Percentiles rank a stretch among this genome's conserved stretches.
Conservation (phyloP, 805 yeast species). For the Cyberlindnera maclurae region DNA sequence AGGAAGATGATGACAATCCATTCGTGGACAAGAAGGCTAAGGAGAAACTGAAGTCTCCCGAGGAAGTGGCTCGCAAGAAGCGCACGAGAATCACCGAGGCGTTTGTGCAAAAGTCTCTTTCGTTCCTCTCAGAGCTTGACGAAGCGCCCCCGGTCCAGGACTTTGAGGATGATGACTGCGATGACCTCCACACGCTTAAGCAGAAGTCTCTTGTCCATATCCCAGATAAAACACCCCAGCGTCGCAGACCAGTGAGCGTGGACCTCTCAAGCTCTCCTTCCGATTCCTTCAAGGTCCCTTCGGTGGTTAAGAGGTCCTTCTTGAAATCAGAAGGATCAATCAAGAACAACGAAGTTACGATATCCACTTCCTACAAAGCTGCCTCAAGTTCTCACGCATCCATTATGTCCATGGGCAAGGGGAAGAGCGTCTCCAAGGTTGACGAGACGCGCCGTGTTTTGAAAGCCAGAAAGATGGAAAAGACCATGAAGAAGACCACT, state of each 20-base stretch:
- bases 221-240: slow-evolving; percentile 25
- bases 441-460: slow-evolving; percentile 17
- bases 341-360: slow-evolving; percentile 41
- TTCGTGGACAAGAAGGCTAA: slow-evolving; percentile 20
- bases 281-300: slow-evolving; percentile 27
- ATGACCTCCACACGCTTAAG: slow-evolving; percentile 42
- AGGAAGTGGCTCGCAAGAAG: slow-evolving; percentile 15
- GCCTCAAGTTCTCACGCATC: slow-evolving; percentile 53
- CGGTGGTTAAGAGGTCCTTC: slow-evolving; percentile 40
- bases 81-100: slow-evolving; percentile 40
- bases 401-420: slow-evolving; percentile 44
- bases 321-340: slow-evolving; percentile 29
- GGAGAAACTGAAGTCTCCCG: slow-evolving; percentile 10
- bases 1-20: slow-evolving; percentile 22
- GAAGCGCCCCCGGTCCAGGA: slow-evolving; percentile 11
- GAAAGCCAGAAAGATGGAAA: slow-evolving; percentile 20
- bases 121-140: slow-evolving; percentile 37
- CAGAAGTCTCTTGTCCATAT: slow-evolving; percentile 30
- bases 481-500: slow-evolving; percentile 5
- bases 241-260: slow-evolving; percentile 15
- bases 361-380: slow-evolving; percentile 45
- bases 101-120: slow-evolving; percentile 49
- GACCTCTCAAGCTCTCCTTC: slow-evolving; percentile 18
- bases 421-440: slow-evolving; percentile 10
- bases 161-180: slow-evolving; percentile 31